Conservation (phyloP, 2,329 filamentous ascomycete genomes). For the Pestalotiopsis sp. region DNA sequence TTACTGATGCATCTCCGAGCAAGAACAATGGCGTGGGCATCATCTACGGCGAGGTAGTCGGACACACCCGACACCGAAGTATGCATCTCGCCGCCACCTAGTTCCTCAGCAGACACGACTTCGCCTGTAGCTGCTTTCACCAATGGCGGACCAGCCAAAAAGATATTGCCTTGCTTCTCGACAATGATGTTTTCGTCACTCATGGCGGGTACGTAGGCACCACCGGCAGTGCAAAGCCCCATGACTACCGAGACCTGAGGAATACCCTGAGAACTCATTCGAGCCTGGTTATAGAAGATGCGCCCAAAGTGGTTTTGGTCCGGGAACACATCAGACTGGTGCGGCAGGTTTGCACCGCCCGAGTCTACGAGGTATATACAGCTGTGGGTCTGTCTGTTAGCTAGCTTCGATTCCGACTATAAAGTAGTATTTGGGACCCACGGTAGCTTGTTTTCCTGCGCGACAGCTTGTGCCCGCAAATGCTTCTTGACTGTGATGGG, state of each 20-base stretch:
- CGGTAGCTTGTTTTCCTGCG: conserved; percentile 80
- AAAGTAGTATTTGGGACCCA: conserved; percentile 37
- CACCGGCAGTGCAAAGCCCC: conserved; percentile 95
- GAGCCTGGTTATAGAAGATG: conserved; percentile 97
- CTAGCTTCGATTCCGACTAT: neutral
- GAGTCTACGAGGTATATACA: conserved; percentile 98
- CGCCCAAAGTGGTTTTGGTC: conserved; percentile 94
- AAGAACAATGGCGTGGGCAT: conserved; percentile 87
- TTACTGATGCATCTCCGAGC: conserved; percentile 84
- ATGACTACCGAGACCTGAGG: conserved; percentile 95
- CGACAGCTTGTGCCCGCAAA: conserved; percentile 86
- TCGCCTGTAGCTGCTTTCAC: conserved; percentile 97
- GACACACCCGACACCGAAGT: conserved; percentile 90
- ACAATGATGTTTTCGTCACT: conserved; percentile 98
- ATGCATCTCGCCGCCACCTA: conserved; percentile 89
- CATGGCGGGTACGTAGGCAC: conserved; percentile 96
- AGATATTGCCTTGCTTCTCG: conserved; percentile 93
- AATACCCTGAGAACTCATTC: conserved; percentile 87
- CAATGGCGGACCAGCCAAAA: conserved; percentile 89
- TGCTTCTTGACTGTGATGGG: conserved; percentile 98
- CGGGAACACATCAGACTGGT: conserved; percentile 95
- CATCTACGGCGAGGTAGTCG: conserved; percentile 92
- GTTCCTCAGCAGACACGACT: conserved; percentile 84
- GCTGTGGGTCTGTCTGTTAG: conserved; percentile 34
- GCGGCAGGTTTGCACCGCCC: conserved; percentile 90